phyloP scores from a whole-genome alignment of 2,329 filamentous ascomycete species.

The Endoconidiophora laricicola region DNA sequence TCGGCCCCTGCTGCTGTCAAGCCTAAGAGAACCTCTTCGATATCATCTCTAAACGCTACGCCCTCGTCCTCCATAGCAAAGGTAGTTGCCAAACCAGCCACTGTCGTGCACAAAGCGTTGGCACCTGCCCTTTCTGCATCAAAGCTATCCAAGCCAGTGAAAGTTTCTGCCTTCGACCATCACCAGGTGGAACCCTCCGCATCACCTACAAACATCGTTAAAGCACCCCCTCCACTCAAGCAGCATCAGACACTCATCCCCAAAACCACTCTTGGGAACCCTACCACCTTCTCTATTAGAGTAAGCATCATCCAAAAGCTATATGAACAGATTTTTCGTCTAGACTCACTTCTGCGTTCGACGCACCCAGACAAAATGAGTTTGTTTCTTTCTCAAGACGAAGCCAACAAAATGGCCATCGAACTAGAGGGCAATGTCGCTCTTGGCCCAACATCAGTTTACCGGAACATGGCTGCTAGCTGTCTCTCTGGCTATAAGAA shows the following conservation, averaged over 20 bases:
- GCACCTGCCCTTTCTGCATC: too few relatives aligned
- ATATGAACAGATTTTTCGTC: conserved; percentile 6
- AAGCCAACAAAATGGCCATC: conserved; percentile 50
- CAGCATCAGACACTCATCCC: conserved; percentile 5
- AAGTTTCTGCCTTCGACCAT: too few relatives aligned
- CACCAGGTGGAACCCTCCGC: background rate
- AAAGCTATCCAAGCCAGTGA: too few relatives aligned
- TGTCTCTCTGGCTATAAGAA: conserved; percentile 60
- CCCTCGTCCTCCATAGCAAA: too few relatives aligned
- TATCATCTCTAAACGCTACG: too few relatives aligned
- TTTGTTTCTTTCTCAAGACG: conserved; percentile 45
- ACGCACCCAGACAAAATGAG: conserved; percentile 3
- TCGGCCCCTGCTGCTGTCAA: too few relatives aligned
- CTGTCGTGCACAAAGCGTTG: too few relatives aligned
- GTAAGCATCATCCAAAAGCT: conserved; percentile 11
- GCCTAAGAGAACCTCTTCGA: too few relatives aligned
- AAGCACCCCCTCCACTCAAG: background rate
- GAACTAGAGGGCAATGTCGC: conserved; percentile 69
- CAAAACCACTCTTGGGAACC: background rate
- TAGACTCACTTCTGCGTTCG: conserved; percentile 8
- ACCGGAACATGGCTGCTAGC: conserved; percentile 71
- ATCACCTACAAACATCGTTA: background rate
- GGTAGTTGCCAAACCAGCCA: too few relatives aligned
- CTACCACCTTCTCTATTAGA: conserved; percentile 6
- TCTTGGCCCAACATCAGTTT: conserved; percentile 49